phyloP scores from a whole-genome alignment of 768 basidiomycete species.

The Leccinum ochraceum region DNA sequence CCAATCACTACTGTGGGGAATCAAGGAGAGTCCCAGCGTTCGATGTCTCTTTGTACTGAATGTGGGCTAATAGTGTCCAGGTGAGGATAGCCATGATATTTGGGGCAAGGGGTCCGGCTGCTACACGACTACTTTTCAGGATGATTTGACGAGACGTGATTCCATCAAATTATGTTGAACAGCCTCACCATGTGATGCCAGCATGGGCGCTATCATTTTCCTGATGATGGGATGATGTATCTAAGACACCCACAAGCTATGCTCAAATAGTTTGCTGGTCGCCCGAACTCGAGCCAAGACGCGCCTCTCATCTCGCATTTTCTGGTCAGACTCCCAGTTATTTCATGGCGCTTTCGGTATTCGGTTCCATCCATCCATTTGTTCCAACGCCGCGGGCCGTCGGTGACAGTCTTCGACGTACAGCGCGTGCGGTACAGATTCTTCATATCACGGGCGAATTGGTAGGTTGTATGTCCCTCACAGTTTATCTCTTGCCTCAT shows the following conservation, averaged over 20 bases:
- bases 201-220: background rate
- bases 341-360: constrained; percentile 2
- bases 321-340: constrained; percentile 11
- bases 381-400: background rate
- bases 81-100: background rate
- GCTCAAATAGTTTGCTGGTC: background rate
- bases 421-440: constrained; percentile 5
- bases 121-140: background rate
- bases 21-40: background rate
- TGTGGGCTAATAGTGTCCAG: background rate
- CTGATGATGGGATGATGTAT: background rate
- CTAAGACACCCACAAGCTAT: background rate
- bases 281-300: too few species aligned
- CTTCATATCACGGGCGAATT: constrained; percentile 19
- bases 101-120: too few species aligned
- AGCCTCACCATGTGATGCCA: background rate
- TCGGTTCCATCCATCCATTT: background rate
- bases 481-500: background rate
- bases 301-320: constrained; percentile 3
- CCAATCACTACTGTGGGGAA: background rate
- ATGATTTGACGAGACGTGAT: background rate
- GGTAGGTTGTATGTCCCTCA: constrained; percentile 9
- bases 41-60: too few species aligned
- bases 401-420: background rate
- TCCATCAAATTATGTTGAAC: background rate